Evolutionary conservation across 257 asterid species (phyloP).

Genomic region (Ophiorrhiza pumila): DNA sequence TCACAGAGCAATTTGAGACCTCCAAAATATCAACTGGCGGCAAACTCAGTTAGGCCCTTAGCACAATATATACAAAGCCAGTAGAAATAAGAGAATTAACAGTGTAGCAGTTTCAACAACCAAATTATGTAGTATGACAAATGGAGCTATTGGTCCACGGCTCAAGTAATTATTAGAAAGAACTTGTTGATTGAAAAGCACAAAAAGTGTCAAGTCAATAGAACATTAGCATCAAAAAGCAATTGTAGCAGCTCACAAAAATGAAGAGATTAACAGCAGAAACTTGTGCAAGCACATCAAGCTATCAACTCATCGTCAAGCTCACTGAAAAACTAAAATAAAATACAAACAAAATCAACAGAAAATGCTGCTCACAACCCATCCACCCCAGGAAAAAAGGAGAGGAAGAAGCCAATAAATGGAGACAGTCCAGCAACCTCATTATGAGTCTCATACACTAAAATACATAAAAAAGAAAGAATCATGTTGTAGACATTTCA

Average conservation of each 20-base stretch:
- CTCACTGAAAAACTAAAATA: background rate
- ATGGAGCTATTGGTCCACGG: background rate
- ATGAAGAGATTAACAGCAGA: too few species aligned
- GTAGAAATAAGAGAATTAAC: background rate
- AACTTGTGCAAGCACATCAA: too few species aligned
- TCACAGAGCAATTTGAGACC: background rate
- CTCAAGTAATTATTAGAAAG: slow-evolving; percentile 8
- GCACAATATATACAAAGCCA: background rate
- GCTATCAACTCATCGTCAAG: background rate
- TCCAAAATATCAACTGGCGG: background rate
- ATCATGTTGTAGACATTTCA: background rate
- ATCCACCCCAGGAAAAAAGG: background rate
- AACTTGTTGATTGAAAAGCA: background rate
- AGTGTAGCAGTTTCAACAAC: background rate
- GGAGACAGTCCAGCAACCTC: background rate
- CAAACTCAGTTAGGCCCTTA: too few species aligned
- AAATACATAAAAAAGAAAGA: background rate
- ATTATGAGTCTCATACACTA: background rate
- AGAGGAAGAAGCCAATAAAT: background rate
- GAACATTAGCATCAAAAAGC: background rate
- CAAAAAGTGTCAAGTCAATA: background rate
- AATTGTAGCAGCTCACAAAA: background rate
- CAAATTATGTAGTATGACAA: background rate
- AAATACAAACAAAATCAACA: too few species aligned
- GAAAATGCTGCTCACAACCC: too few species aligned